Percentiles rank a stretch among this genome's conserved stretches.
Evolutionary conservation across 495 filamentous ascomycete species (phyloP).

Genomic region (Letharia lupina): DNA sequence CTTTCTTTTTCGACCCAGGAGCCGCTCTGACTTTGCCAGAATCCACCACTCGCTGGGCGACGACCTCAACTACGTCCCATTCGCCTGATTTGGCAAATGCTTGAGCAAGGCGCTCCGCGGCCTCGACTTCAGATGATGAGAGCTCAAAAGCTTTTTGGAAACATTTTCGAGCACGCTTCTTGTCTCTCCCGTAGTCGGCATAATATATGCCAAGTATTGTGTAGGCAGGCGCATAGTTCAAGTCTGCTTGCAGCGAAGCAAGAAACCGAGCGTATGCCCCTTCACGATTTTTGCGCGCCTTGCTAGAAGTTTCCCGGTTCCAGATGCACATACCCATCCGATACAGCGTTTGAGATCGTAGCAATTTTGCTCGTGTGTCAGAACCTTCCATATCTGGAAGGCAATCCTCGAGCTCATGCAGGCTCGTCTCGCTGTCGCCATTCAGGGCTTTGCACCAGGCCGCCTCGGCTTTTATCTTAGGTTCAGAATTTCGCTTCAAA

Average conservation of each 20-base stretch:
- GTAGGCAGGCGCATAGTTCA: conserved; percentile 88
- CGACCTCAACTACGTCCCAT: conserved; percentile 92
- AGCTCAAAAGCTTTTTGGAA: conserved; percentile 97
- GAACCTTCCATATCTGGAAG: conserved; percentile 49
- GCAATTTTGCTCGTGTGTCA: conserved; percentile 53
- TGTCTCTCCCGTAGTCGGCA: conserved; percentile 81
- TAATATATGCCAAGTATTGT: conserved; percentile 94
- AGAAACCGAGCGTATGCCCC: conserved; percentile 79
- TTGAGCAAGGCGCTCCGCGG: conserved; percentile 77
- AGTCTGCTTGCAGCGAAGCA: conserved; percentile 71
- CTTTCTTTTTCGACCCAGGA: conserved; percentile 83
- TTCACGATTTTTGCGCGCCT: conserved; percentile 64
- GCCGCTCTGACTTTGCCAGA: conserved; percentile 82
- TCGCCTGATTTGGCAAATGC: conserved; percentile 82
- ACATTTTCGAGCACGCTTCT: conserved; percentile 72
- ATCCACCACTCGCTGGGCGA: conserved; percentile 84
- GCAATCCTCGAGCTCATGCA: conserved; percentile 59
- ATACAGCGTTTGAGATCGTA: conserved; percentile 76
- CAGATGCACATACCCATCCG: conserved; percentile 84
- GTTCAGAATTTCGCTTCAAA: conserved; percentile 60
- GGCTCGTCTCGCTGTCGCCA: conserved; percentile 58
- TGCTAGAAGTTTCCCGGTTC: conserved; percentile 62
- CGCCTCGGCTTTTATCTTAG: conserved; percentile 69
- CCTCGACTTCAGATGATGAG: conserved; percentile 75
- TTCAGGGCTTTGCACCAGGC: conserved; percentile 86